These are phyloP conservation scores for Sicyos baderoa DNA, from an alignment of 306 rosid species.

Conservation along the genomic window DNA sequence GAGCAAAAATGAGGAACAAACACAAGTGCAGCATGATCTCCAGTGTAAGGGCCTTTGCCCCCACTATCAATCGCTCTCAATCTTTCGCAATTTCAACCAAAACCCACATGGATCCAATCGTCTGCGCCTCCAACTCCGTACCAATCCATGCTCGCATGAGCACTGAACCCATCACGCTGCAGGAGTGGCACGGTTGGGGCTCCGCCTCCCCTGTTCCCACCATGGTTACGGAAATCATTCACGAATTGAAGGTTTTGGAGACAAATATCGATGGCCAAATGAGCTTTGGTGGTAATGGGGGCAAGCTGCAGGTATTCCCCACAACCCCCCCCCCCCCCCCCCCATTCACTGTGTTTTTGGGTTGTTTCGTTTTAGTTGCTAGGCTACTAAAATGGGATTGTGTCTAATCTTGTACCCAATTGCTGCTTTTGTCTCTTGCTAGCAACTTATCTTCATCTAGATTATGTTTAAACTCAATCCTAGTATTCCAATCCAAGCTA, in stretches of 20 bases:
- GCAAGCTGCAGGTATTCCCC: constrained; percentile 52
- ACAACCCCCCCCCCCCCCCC: too few relatives aligned
- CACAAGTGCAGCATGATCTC: constrained; percentile 22
- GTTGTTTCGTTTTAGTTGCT: background rate
- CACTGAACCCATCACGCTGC: constrained; percentile 42
- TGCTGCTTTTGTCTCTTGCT: background rate
- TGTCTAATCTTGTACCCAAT: background rate
- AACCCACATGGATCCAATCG: constrained; percentile 25
- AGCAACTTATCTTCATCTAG: background rate
- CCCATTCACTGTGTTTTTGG: background rate
- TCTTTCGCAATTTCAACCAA: constrained; percentile 17
- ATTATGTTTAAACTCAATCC: too few relatives aligned
- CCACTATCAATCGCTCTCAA: constrained; percentile 22
- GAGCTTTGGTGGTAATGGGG: constrained; percentile 78
- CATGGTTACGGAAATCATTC: constrained; percentile 46
- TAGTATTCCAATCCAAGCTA: background rate
- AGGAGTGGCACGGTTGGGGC: constrained; percentile 95
- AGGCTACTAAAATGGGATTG: background rate
- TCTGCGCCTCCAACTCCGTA: constrained; percentile 21
- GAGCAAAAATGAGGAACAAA: background rate
- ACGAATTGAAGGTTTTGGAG: constrained; percentile 61
- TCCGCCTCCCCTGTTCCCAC: constrained; percentile 59
- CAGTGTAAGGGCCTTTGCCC: constrained; percentile 28
- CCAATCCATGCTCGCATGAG: constrained; percentile 22
- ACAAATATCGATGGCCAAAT: constrained; percentile 41